A percentile compares a stretch with the other conserved stretches of the same genome.
phyloP scores from a whole-genome alignment of 2,329 filamentous ascomycete genomes.

The Aspergillus tubingensis region DNA sequence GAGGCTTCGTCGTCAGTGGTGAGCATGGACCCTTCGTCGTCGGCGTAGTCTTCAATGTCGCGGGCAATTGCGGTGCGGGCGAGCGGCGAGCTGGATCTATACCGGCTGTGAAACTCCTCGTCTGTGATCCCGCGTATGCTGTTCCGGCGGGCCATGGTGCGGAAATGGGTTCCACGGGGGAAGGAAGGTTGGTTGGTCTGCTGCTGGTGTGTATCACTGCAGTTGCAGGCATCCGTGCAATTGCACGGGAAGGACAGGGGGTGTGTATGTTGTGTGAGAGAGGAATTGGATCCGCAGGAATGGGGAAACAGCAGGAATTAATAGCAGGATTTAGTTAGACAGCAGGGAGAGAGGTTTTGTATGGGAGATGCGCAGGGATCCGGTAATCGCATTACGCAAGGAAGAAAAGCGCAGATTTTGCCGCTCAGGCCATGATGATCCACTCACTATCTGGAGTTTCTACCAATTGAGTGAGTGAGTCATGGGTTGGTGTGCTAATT shows the following conservation, averaged over 20 bases:
- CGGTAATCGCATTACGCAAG: background rate
- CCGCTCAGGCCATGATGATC: background rate
- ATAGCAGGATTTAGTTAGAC: background rate
- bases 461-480: background rate
- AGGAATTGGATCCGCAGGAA: background rate
- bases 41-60: slow-evolving; percentile 66
- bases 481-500: background rate
- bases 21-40: slow-evolving; percentile 50
- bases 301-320: background rate
- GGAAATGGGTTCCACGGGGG: background rate
- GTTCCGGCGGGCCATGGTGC: slow-evolving; percentile 30
- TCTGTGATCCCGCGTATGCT: slow-evolving; percentile 30
- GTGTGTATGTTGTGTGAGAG: background rate
- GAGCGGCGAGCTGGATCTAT: slow-evolving; percentile 63
- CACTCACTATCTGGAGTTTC: background rate
- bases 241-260: background rate
- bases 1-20: slow-evolving; percentile 43
- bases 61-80: slow-evolving; percentile 66
- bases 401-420: background rate
- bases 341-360: background rate
- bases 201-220: background rate
- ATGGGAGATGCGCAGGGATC: background rate
- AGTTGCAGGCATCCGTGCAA: background rate
- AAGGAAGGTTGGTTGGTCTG: background rate
- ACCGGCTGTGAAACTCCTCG: slow-evolving; percentile 38